These are phyloP conservation scores for Aspergillus texensis DNA, from an alignment of 2,329 filamentous ascomycete species.

Conservation along the genomic window DNA sequence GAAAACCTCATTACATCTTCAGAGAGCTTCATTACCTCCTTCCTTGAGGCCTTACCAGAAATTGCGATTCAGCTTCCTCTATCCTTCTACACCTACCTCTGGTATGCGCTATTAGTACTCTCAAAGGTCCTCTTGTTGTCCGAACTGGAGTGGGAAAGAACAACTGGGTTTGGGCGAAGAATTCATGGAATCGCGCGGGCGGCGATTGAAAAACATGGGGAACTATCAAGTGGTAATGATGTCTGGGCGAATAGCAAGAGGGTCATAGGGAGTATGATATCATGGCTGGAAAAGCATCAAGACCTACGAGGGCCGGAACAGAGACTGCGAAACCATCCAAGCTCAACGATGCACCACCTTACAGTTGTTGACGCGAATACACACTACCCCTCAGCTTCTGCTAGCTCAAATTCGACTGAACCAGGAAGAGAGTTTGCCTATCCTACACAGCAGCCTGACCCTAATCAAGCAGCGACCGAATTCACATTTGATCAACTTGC, in stretches of 20 bases:
- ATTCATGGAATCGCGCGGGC: conserved; percentile 1
- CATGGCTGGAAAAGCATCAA: conserved; percentile 10
- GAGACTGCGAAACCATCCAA: background rate
- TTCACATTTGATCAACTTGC: background rate
- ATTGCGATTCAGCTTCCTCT: conserved; percentile 8
- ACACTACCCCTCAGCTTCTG: background rate
- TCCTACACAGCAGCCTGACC: background rate
- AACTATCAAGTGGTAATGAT: conserved; percentile 7
- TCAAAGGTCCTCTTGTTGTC: conserved; percentile 14
- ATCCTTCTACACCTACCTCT: conserved; percentile 11
- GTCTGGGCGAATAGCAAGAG: conserved; percentile 8
- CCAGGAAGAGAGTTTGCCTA: background rate
- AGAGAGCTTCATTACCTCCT: conserved; percentile 6
- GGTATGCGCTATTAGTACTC: conserved; percentile 14
- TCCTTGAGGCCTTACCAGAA: background rate
- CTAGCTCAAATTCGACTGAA: background rate
- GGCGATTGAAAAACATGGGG: background rate
- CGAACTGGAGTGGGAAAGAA: background rate
- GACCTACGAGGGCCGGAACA: background rate
- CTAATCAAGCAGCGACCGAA: background rate
- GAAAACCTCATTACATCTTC: conserved; percentile 5
- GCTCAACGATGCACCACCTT: background rate
- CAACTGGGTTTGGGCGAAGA: background rate
- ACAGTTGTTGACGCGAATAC: background rate
- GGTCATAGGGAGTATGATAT: background rate